These are phyloP conservation scores for Paramecium octaurelia DNA, from an alignment of 73 alveolate species.

Conservation along the genomic window DNA sequence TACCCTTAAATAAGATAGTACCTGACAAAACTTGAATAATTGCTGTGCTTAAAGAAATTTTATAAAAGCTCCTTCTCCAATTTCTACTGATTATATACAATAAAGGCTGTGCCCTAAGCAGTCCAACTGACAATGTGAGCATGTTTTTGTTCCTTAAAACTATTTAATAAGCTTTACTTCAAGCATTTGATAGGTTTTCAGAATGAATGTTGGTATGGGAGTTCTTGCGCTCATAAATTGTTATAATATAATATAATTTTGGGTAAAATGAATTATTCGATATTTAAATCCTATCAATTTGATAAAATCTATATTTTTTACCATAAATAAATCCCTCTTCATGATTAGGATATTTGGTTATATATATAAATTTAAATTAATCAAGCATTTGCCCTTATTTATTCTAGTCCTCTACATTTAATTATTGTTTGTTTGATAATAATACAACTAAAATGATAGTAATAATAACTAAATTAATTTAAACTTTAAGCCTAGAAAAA, in stretches of 20 bases:
- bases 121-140: not conserved
- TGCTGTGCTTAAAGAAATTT: constrained; percentile 26
- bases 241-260: not conserved
- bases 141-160: not conserved
- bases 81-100: not conserved
- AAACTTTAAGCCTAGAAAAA: not conserved
- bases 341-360: not conserved
- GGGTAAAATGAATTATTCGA: not conserved
- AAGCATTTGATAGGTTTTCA: constrained; percentile 39
- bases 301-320: not conserved
- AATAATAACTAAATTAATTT: not conserved
- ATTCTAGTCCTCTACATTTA: not conserved
- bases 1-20: not conserved
- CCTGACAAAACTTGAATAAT: constrained; percentile 53
- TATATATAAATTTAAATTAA: not conserved
- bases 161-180: not conserved
- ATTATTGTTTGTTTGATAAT: not conserved
- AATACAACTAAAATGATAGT: not conserved
- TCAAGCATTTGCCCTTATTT: not conserved
- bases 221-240: constrained; percentile 20
- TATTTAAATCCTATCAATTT: not conserved
- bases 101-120: constrained; percentile 39
- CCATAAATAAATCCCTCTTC: not conserved
- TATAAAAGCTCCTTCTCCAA: constrained; percentile 2
- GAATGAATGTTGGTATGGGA: constrained; percentile 36